Evolutionary conservation across 2,329 filamentous ascomycete genomes (phyloP), one percentile per base, ranked within the genome.

Genomic region (Trichoderma citrinoviride): DNA sequence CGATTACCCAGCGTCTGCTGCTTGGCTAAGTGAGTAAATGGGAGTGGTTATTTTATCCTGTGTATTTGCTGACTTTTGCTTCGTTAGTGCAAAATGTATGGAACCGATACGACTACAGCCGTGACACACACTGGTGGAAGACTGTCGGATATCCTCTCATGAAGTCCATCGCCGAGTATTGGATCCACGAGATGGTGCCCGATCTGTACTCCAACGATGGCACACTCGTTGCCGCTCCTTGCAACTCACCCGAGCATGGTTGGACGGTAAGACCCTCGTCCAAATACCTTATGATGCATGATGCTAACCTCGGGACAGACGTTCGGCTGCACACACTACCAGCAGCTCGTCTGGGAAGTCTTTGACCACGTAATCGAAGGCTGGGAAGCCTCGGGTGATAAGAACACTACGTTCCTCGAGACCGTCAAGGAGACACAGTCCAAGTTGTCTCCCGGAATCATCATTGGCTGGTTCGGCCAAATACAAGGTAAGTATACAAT

Each of bases 191-290:
- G 68, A 77, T 87, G 0, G 81, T 83, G 64, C 69, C 76, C 4
- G 85, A 87, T 68, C 61, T 65, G 1, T 83, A 80, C 71, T 81
- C 75, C 67, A 77, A 81, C 3, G 85, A 87, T 62, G 78, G 78
- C 8, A 81, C 79, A 0, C 76, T 85, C 3, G 83, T 87, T 0
- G 83, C 82, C 1, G 85, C 84, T 67, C 84, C 84, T 0, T 87
- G 84, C 72, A 85, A 83, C 63, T 84, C 81, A n/a, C 82, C 85
- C 1, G 84, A 87, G 71, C 83, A 83, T 44, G 84, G 84, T 0
- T 79, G 80, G 1, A 81, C 80, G n/a, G 58, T 61, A 53, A 23
- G 58, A 6, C 12, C 4, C 33, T 37, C 33, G 12, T 4, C 3
- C 12, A 3, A 14, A 1, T 14, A 4, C 2, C 1, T 1, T 37